Base-by-base conservation (phyloP, 2,329 filamentous ascomycete species). In the Xylogone sp. region DNA sequence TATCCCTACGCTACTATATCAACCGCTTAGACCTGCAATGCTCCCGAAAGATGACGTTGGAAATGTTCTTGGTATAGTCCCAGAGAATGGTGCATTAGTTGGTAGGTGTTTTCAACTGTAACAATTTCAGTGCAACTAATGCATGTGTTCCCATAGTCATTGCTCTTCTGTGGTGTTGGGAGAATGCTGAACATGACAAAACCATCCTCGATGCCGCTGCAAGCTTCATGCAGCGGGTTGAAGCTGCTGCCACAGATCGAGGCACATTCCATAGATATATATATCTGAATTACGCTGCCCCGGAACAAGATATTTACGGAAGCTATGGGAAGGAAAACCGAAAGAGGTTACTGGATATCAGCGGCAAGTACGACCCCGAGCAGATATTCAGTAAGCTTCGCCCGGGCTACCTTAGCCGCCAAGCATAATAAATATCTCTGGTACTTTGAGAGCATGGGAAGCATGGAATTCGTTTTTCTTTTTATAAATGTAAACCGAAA, bases 271-370 rank as follows among this genome's bases (percentile, higher is more conserved):
- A 53, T 43, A 19, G 18, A 3, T 59, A 49, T 43, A 39, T 48
- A 12, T 76, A 77, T 58, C 65, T 74, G 22, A 77, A 78, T 56
- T 77, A 78, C 51, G 74, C 73, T 1, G 66, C 68, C 9, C 59
- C 62, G 34, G 64, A 62, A 18, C 75, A 78, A 53, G 58, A 72
- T 29, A 68, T 73, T 1, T 62, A 78, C 19, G 18, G 56, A 0
- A 61, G 69, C 10, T 79, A 77, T 51, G 74, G 75, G 0, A 31
- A 56, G 2, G 61, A 66, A 1, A 77, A 71, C n/a, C 54, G 71
- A 42, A 59, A 58, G 3, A 68, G 60, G 20, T 44, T 76, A 22
- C 55, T 58, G 43, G 52, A 52, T 0, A 49, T 71, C 7, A 53
- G 60, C 1, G 53, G 56, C 21, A 68, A 68, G 43, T 73, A 70